Base-by-base conservation (phyloP, 345 rosid genomes). In the Eucalyptus victrix region DNA sequence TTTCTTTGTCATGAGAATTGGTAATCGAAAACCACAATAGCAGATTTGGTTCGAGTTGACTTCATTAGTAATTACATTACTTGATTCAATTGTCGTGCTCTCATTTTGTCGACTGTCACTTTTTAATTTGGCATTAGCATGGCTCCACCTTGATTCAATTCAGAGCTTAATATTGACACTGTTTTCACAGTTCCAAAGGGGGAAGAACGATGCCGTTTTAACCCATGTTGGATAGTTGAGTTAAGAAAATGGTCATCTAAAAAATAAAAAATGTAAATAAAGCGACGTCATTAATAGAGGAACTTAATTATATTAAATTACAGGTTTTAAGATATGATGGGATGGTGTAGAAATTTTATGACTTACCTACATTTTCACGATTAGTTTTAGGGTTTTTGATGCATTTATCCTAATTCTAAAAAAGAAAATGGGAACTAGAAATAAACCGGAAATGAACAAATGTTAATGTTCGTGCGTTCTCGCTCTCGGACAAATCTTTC, bases 201-300 rank as follows among this genome's bases (percentile, higher is more conserved):
- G 23, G 7, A 8, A 17, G 12, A 32, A 32, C 0, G 6, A 2
- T 0, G 3, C 2, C 1, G 1, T 32, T 67, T 16, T 69, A 32
- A 32, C 37, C 2, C 24, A 32, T 8, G 0, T 17, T 32, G 23
- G 23, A 67, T 2, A 1, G 5, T 0, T 17, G 1, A 16, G 6
- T 17, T 17, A 32, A 67, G 4, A 32, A 32, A 67, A 67, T 1
- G 0, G 2, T 3, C 42, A 67, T 28, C 3, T 11, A 30, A 1
- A 0, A 14, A 8, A 65, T 4, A 65, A 65, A 7, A n/a, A n/a
- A 65, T 15, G 18, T 5, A 67, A 1, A 72, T 19, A 19, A 37
- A 34, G 7, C 0, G 0, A 19, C 0, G 19, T 14, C 9, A 15
- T n/a, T 3, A 65, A 4, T 30, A 12, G 2, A 72, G 4, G 0